These are phyloP conservation scores for Pestalotiopsis sp. DNA, from an alignment of 2,329 filamentous ascomycete genomes.

Conservation along the genomic window DNA sequence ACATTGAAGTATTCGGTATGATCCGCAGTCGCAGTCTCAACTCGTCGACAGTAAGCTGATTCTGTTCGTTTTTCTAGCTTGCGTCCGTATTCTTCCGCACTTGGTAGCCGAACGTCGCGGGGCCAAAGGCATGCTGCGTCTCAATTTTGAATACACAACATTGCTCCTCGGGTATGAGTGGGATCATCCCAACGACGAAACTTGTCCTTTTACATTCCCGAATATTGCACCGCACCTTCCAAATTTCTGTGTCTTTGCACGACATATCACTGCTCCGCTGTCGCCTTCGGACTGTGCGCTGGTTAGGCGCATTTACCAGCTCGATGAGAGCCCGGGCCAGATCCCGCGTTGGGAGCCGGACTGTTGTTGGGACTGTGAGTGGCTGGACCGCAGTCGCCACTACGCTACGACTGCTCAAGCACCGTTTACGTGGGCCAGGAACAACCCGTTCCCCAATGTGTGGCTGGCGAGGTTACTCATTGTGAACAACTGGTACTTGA, in stretches of 20 bases:
- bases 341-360: too few species aligned
- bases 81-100: too few species aligned
- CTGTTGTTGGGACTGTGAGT: too few species aligned
- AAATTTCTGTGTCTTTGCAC: neutral
- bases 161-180: neutral
- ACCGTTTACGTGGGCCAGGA: neutral
- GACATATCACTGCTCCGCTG: neutral
- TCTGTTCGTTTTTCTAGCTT: too few species aligned
- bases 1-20: too few species aligned
- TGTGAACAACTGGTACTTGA: neutral
- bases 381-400: too few species aligned
- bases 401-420: too few species aligned
- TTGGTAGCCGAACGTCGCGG: neutral
- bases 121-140: neutral
- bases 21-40: too few species aligned
- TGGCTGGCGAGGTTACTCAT: neutral
- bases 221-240: too few species aligned
- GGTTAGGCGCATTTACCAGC: neutral
- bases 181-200: too few species aligned
- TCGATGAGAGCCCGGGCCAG: neutral
- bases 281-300: neutral
- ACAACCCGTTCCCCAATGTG: neutral
- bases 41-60: too few species aligned
- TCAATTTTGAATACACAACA: neutral
- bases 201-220: too few species aligned